A percentile compares a stretch with the other conserved stretches of the same genome.
phyloP scores from a whole-genome alignment of 805 yeast species.

The Tetrapisispora fleetii region DNA sequence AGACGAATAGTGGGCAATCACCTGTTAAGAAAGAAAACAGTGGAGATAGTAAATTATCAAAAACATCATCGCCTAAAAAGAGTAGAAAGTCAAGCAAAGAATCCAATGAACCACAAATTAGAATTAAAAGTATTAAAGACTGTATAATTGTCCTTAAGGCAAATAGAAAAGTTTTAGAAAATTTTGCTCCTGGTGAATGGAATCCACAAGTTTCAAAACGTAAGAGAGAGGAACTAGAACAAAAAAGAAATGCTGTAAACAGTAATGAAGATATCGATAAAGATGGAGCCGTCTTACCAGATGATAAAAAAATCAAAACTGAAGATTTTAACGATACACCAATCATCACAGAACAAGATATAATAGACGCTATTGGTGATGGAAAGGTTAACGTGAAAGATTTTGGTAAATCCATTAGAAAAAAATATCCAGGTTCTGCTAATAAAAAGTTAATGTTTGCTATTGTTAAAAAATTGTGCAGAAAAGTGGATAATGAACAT shows the following conservation, averaged over 20 bases:
- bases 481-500: conserved; percentile 24
- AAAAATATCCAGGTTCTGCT: conserved; percentile 34
- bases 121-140: conserved; percentile 38
- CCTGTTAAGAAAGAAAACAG: conserved; percentile 35
- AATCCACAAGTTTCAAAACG: conserved; percentile 44
- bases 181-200: conserved; percentile 80
- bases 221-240: conserved; percentile 17
- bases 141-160: conserved; percentile 59
- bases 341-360: conserved; percentile 62
- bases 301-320: conserved; percentile 31
- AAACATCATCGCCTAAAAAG: conserved; percentile 21
- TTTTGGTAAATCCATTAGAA: conserved; percentile 50
- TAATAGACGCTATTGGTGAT: conserved; percentile 46
- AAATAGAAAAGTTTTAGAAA: conserved; percentile 45
- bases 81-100: conserved; percentile 7
- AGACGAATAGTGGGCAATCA: conserved; percentile 28
- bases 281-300: conserved; percentile 1
- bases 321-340: conserved; percentile 20
- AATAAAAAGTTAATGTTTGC: conserved; percentile 25
- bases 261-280: background rate
- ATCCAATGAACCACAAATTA: conserved; percentile 25
- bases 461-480: conserved; percentile 24
- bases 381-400: conserved; percentile 38
- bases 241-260: background rate
- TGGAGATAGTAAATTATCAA: conserved; percentile 23